These are phyloP conservation scores for Cordyceps tenuipes DNA, from an alignment of 2,329 filamentous ascomycete genomes.

Conservation along the genomic window DNA sequence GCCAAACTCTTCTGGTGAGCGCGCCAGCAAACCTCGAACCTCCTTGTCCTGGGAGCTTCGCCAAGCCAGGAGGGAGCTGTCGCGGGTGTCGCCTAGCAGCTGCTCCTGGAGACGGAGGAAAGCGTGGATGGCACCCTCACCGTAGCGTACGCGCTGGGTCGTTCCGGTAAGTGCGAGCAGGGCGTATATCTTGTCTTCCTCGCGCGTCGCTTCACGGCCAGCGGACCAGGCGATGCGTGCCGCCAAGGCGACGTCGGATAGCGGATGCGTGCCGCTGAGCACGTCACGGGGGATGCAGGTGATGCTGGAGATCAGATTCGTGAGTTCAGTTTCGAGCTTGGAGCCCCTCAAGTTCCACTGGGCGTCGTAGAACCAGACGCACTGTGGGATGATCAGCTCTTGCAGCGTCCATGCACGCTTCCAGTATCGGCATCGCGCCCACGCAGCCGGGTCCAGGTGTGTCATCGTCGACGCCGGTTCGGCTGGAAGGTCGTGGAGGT, in stretches of 20 bases:
- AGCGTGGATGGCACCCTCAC: background rate
- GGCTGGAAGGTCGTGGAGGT: conserved; percentile 1
- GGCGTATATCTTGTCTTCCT: conserved; percentile 5
- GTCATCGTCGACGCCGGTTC: too few relatives aligned
- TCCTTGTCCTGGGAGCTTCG: background rate
- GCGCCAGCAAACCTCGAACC: conserved; percentile 5
- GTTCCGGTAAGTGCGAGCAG: conserved; percentile 7
- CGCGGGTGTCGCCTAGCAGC: conserved; percentile 9
- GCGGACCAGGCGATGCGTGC: conserved; percentile 8
- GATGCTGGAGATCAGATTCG: background rate
- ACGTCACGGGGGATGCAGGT: conserved; percentile 5
- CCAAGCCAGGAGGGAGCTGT: conserved; percentile 10
- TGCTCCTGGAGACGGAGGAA: conserved; percentile 10
- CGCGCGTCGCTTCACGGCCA: background rate
- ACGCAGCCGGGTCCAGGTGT: background rate
- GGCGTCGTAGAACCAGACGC: conserved; percentile 8
- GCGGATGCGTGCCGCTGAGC: background rate
- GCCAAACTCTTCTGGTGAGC: conserved; percentile 6
- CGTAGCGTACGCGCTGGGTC: conserved; percentile 4
- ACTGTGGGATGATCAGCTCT: conserved; percentile 4
- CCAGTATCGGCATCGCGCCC: conserved; percentile 7
- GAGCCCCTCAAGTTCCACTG: conserved; percentile 4
- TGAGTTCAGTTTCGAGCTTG: conserved; percentile 1
- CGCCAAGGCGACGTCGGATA: conserved; percentile 4
- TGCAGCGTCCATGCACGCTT: conserved; percentile 8